Evolutionary conservation across 371 early-diverging fungal genomes (phyloP), one percentile per base, ranked within the genome.

Genomic region (Lichtheimia hyalospora): DNA sequence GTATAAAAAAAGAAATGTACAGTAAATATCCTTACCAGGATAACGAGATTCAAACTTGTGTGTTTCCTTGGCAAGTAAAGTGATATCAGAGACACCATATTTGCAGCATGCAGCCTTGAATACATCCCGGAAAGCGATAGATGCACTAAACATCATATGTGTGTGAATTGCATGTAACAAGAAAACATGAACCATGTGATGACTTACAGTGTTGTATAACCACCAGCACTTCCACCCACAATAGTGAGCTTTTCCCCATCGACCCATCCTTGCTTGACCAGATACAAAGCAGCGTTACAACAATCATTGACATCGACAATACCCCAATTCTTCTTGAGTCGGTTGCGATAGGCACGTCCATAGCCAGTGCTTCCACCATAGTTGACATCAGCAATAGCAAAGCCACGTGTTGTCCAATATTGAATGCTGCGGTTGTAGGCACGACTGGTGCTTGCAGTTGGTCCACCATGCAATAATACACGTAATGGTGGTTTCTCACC

Each of bases 1-100:
- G n/a, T 20, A 2, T 4, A 6, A 46, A 1, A 46, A 6, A 44
- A 25, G 15, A 10, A 0, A 15, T 6, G 7, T 8, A 10, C 0
- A 12, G 0, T 48, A 44, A 13, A 1, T 28, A 15, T 43, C 39
- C 4, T 56, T 64, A 67, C 67, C 80, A 28, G 72, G 67, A 34
- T 90, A 90, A 63, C 76, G 74, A 15, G 86, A 73, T 69, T 92
- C 92, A 65, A 92, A 91, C 67, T 89, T 92, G 74, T 91, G 91
- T 1, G 90, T 90, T 56, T 89, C 85, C 66, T 85, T 77, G 43
- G 84, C 84, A 60, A 91, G 61, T 2, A 81, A 69, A 27, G 82
- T 80, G 39, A 92, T 73, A 57, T 90, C 89, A 0, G 87, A 88
- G 46, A 91, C 84, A 40, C 90, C 92, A 55, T 85, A 90, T 14